Base-by-base conservation (phyloP, 2,329 filamentous ascomycete genomes). In the Fusarium keratoplasticum region DNA sequence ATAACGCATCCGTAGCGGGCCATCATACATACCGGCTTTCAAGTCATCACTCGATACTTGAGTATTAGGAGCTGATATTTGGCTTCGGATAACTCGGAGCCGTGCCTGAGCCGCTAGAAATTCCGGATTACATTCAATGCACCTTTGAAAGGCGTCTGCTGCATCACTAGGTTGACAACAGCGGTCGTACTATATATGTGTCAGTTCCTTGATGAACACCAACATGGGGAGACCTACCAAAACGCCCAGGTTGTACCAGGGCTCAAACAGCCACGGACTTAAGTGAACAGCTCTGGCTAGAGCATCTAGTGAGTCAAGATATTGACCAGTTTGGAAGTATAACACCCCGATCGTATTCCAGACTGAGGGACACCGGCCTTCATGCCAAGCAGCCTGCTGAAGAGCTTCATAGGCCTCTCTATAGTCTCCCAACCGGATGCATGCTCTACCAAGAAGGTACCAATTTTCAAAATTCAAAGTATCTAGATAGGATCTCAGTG, bases 271-370 rank as follows among this genome's bases (percentile, higher is more conserved):
- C 6, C 2, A 4, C 2, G 25, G 47, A 29, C 10, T 13, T n/a
- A 52, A 11, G 1, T 16, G 47, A 29, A 13, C 5, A 25, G 9
- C 47, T 29, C 5, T 52, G 9, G 2, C 2, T 5, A 27, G 0
- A n/a, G 3, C 6, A 2, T n/a, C 0, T 6, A 29, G 14, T 13
- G 47, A n/a, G 47, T n/a, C 47, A 4, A 0, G 0, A 8, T 52
- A 52, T 29, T 13, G 25, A 2, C 2, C 1, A n/a, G 4, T 4
- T n/a, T 6, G 22, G 47, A 13, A 13, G 25, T 4, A 52, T 29
- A 52, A 18, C 5, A 9, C 10, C 14, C 18, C 47, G 1, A 29
- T 16, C 27, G 25, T 52, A 6, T 11, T n/a, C 47, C 47, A 52
- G 5, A 52, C 3, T 4, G 14, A 18, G 25, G 47, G 5, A n/a